These are phyloP conservation scores for Diplosphaera chodatii DNA, from an alignment of 139 green algal genomes.

Conservation along the genomic window DNA sequence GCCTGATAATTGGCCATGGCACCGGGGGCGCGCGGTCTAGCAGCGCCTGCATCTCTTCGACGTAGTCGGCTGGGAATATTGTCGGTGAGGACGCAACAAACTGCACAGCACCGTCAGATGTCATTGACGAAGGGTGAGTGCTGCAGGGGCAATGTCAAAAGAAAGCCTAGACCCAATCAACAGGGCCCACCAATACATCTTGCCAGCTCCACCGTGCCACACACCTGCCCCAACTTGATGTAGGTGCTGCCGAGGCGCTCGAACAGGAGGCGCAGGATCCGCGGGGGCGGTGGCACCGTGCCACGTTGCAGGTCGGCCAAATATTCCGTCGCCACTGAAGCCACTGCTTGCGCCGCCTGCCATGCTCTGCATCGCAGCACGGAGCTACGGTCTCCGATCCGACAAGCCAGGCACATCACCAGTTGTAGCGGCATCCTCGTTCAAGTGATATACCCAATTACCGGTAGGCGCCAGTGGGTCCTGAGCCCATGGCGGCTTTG, in stretches of 20 bases:
- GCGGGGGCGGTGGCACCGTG: background rate
- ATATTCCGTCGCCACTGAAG: background rate
- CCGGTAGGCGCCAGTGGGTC: background rate
- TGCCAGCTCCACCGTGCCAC: too few relatives aligned
- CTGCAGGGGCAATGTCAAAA: too few relatives aligned
- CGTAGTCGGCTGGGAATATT: slow-evolving; percentile 92
- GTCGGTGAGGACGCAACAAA: slow-evolving; percentile 91
- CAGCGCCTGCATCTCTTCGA: slow-evolving; percentile 94
- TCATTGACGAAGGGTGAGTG: too few relatives aligned
- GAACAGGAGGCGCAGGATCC: slow-evolving; percentile 77
- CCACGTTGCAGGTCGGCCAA: background rate
- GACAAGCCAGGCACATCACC: too few relatives aligned
- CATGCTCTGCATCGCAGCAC: background rate
- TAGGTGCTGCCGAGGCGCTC: slow-evolving; percentile 91
- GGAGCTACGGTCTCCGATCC: too few relatives aligned
- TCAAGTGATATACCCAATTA: too few relatives aligned
- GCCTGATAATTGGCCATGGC: slow-evolving; percentile 66
- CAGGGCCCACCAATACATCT: too few relatives aligned
- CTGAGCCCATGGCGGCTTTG: background rate
- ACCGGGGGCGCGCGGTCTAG: slow-evolving; percentile 83
- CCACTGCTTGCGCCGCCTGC: slow-evolving; percentile 2
- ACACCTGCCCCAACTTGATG: slow-evolving; percentile 79
- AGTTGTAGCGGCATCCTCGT: too few relatives aligned
- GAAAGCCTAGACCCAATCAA: too few relatives aligned
- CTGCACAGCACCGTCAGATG: too few relatives aligned